These are phyloP conservation scores for Patellifolia procumbens DNA, from an alignment of 179 eudicot genomes.

Conservation along the genomic window DNA sequence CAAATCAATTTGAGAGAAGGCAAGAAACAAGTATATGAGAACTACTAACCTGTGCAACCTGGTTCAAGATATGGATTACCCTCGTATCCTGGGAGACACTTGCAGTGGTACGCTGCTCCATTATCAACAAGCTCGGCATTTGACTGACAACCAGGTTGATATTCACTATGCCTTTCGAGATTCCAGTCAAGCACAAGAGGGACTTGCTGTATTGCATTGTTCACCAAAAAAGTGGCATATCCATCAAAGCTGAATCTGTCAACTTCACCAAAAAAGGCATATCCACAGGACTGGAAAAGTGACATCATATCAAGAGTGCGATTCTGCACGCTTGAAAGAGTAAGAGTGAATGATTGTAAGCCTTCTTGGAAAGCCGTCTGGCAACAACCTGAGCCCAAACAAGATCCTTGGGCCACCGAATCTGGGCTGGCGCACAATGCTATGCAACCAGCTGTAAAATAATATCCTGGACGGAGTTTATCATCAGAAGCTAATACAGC, in stretches of 20 bases:
- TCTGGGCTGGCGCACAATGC: slow-evolving; percentile 37
- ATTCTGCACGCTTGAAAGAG: slow-evolving; percentile 23
- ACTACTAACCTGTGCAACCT: slow-evolving; percentile 40
- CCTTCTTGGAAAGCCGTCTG: slow-evolving; percentile 49
- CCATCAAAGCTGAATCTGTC: slow-evolving; percentile 32
- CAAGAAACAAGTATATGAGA: background rate
- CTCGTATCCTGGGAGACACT: slow-evolving; percentile 40
- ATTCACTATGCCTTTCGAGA: no score
- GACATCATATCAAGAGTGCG: slow-evolving; percentile 26
- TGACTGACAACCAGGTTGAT: slow-evolving; percentile 37
- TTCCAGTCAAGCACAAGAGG: slow-evolving; percentile 52
- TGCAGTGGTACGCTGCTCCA: slow-evolving; percentile 45
- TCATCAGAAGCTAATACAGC: slow-evolving; percentile 21
- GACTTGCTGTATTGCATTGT: slow-evolving; percentile 18
- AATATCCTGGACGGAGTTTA: background rate
- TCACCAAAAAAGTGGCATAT: slow-evolving; percentile 8
- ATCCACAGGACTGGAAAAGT: slow-evolving; percentile 33
- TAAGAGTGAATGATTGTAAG: slow-evolving; percentile 19
- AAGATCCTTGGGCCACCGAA: slow-evolving; percentile 39
- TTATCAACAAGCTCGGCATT: slow-evolving; percentile 28
- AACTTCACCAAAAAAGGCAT: slow-evolving; percentile 40
- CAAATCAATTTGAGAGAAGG: background rate
- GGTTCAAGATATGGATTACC: slow-evolving; percentile 54
- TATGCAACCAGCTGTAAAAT: slow-evolving; percentile 40
- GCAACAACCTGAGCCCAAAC: slow-evolving; percentile 64